Evolutionary conservation across 1,284 basidiomycete genomes (phyloP).

Genomic region (Fomitopsis palustris): DNA sequence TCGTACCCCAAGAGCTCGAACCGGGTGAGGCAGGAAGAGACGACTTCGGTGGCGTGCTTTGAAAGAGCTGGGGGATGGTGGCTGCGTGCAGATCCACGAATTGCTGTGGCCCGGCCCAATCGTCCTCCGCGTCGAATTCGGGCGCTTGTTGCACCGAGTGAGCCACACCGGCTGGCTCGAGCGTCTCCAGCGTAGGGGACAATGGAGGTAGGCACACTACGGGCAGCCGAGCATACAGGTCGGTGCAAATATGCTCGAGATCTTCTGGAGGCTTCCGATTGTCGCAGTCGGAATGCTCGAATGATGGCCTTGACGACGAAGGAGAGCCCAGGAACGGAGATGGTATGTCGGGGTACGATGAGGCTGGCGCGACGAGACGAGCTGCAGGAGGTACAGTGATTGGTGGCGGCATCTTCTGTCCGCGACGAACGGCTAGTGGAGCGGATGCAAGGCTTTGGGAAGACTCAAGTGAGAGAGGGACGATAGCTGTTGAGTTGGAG

Average conservation of each 20-base stretch:
- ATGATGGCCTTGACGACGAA: constrained; percentile 39
- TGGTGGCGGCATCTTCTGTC: constrained; percentile 41
- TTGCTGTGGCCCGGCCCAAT: constrained; percentile 44
- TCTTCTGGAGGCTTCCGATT: constrained; percentile 33
- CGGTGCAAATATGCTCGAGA: constrained; percentile 53
- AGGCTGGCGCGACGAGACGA: constrained; percentile 17
- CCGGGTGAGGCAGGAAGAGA: constrained; percentile 7
- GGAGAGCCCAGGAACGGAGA: constrained; percentile 60
- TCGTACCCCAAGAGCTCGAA: constrained; percentile 10
- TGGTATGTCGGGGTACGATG: constrained; percentile 56
- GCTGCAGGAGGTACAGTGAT: constrained; percentile 29
- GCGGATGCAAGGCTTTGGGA: constrained; percentile 25
- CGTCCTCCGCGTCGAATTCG: constrained; percentile 25
- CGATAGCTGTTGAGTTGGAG: constrained; percentile 45
- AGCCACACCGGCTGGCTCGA: constrained; percentile 1
- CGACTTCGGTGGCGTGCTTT: constrained; percentile 8
- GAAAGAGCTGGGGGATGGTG: constrained; percentile 1
- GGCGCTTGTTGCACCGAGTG: constrained; percentile 12
- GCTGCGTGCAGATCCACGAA: constrained; percentile 18
- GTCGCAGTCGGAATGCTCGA: constrained; percentile 26
- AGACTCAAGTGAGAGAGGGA: constrained; percentile 44
- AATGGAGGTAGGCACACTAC: constrained; percentile 13
- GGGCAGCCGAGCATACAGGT: constrained; percentile 28
- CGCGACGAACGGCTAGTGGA: constrained; percentile 50
- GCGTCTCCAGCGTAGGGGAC: neutral